Conservation (phyloP, 1,284 basidiomycete species). For the Meira nashicola region DNA sequence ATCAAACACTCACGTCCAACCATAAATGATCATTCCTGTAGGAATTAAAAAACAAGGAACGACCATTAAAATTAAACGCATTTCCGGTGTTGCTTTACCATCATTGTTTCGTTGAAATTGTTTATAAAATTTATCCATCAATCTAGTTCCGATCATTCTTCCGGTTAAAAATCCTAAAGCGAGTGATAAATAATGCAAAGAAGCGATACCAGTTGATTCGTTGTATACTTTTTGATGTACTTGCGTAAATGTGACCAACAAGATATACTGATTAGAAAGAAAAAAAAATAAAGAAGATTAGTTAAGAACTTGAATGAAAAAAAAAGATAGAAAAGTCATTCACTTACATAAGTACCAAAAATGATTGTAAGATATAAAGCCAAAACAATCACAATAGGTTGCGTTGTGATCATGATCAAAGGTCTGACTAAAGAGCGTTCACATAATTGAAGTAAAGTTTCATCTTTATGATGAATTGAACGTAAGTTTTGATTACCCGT, state of each 20-base stretch:
- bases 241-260: constrained; percentile 5
- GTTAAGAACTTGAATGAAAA: not conserved
- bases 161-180: constrained; percentile 1
- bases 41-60: constrained; percentile 20
- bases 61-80: constrained; percentile 12
- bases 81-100: constrained; percentile 12
- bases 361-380: constrained; percentile 16
- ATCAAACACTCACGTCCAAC: constrained; percentile 53
- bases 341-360: constrained; percentile 18
- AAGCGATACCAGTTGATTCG: constrained; percentile 2
- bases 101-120: not conserved
- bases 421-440: constrained; percentile 36
- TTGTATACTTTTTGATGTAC: not conserved
- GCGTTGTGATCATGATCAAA: constrained; percentile 35
- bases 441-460: constrained; percentile 28
- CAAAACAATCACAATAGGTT: constrained; percentile 32
- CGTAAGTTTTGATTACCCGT: constrained; percentile 42
- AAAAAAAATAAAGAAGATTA: too few relatives aligned
- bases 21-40: constrained; percentile 19
- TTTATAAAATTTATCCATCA: constrained; percentile 5
- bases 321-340: constrained; percentile 10
- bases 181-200: not conserved
- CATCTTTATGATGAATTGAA: constrained; percentile 37
- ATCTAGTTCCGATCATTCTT: not conserved
- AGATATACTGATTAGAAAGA: constrained; percentile 3